These are phyloP conservation scores for Prunus campanulata DNA, from an alignment of 306 rosid genomes.

Conservation along the genomic window DNA sequence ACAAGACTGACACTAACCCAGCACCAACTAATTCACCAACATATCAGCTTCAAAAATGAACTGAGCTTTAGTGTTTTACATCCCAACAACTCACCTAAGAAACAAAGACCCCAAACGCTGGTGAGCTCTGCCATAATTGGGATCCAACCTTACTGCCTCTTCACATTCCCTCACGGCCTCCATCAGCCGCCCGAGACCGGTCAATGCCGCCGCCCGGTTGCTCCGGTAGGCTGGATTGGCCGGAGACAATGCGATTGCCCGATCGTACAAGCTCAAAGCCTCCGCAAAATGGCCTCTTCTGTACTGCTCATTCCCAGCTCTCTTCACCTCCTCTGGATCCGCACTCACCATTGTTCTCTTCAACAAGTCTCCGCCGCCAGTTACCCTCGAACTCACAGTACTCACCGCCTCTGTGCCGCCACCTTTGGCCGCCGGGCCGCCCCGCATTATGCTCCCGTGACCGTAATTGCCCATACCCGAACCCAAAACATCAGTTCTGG, in stretches of 20 bases:
- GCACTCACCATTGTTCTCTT: slow-evolving; percentile 38
- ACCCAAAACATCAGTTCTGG: slow-evolving; percentile 71
- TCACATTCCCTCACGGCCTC: slow-evolving; percentile 87
- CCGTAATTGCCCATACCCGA: slow-evolving; percentile 81
- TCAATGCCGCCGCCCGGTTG: slow-evolving; percentile 92
- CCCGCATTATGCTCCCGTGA: slow-evolving; percentile 94
- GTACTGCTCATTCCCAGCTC: slow-evolving; percentile 78
- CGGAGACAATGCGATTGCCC: slow-evolving; percentile 73
- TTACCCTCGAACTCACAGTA: slow-evolving; percentile 1
- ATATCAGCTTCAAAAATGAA: background rate
- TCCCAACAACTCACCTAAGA: slow-evolving; percentile 54
- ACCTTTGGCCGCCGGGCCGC: slow-evolving; percentile 40
- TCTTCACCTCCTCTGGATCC: slow-evolving; percentile 88
- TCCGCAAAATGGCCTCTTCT: slow-evolving; percentile 64
- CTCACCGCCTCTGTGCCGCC: slow-evolving; percentile 13
- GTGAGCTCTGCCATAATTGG: slow-evolving; percentile 78
- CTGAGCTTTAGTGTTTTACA: background rate
- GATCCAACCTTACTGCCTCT: slow-evolving; percentile 86
- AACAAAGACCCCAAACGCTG: slow-evolving; percentile 79
- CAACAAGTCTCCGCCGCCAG: slow-evolving; percentile 26
- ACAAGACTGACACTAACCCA: background rate
- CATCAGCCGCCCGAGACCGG: slow-evolving; percentile 56
- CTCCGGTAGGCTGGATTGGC: slow-evolving; percentile 70
- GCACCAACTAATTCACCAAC: background rate
- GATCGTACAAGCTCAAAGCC: slow-evolving; percentile 77